Evolutionary conservation across 257 asterid genomes (phyloP).

Genomic region (Rauvolfia tetraphylla): DNA sequence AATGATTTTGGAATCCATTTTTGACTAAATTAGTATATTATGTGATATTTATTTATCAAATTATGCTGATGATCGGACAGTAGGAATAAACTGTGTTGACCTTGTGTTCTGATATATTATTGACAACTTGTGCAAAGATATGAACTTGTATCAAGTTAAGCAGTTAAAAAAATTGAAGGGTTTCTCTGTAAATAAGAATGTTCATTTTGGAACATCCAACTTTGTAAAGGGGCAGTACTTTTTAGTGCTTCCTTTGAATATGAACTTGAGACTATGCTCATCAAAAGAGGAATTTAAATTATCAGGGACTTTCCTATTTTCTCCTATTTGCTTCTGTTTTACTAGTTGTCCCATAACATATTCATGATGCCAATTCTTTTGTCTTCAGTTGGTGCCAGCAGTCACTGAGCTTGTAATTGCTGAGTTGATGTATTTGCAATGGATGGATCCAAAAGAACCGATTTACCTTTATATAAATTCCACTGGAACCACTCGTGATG

Average conservation of each 20-base stretch:
- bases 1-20: neutral
- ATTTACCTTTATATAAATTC: slow-evolving; percentile 85
- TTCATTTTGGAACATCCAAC: too few species aligned
- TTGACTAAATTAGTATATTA: neutral
- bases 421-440: slow-evolving; percentile 84
- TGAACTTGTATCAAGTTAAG: too few species aligned
- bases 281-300: neutral
- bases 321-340: neutral
- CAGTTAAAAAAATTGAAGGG: too few species aligned
- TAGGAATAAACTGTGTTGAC: neutral
- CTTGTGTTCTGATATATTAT: neutral
- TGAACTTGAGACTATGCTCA: neutral
- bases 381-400: slow-evolving; percentile 84
- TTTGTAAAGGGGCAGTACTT: neutral
- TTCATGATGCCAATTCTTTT: slow-evolving; percentile 3
- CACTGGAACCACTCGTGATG: slow-evolving; percentile 95
- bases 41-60: neutral
- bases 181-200: too few species aligned
- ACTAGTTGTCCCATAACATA: neutral
- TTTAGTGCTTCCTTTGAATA: neutral
- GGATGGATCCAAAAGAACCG: slow-evolving; percentile 85
- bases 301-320: neutral
- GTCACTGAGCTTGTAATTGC: slow-evolving; percentile 89
- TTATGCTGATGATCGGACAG: neutral
- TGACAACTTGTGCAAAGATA: too few species aligned